A percentile compares a stretch with the other conserved stretches of the same genome.
phyloP scores from a whole-genome alignment of 1,139 yeast species.

The Yamadazyma diddensiae region DNA sequence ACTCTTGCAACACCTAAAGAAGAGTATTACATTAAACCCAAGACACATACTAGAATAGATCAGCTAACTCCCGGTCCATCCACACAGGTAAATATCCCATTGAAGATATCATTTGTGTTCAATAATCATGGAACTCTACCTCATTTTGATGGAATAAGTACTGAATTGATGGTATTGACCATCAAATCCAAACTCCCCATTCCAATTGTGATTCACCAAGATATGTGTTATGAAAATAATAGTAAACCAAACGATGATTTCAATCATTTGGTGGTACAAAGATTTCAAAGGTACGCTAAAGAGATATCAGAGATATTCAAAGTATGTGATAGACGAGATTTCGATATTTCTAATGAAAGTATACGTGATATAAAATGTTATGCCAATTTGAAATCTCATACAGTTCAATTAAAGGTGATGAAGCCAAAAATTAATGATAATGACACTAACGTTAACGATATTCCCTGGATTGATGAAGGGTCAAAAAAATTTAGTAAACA shows the following conservation, averaged over 20 bases:
- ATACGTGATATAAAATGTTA: slow-evolving; percentile 32
- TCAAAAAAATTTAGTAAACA: slow-evolving; percentile 8
- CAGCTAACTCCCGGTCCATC: slow-evolving; percentile 9
- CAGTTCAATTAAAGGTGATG: slow-evolving; percentile 20
- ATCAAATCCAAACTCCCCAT: slow-evolving; percentile 34
- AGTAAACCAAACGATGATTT: slow-evolving; percentile 30
- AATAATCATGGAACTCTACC: slow-evolving; percentile 7
- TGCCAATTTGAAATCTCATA: slow-evolving; percentile 30
- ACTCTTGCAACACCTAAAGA: slow-evolving; percentile 32
- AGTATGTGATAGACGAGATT: slow-evolving; percentile 21
- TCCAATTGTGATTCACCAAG: slow-evolving; percentile 36
- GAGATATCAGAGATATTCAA: slow-evolving; percentile 28
- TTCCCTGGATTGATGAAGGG: slow-evolving; percentile 8
- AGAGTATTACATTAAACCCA: slow-evolving; percentile 19
- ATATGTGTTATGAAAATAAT: slow-evolving; percentile 34
- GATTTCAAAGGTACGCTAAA: slow-evolving; percentile 31
- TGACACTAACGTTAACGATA: slow-evolving; percentile 3
- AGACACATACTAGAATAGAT: slow-evolving; percentile 8
- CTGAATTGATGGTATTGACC: slow-evolving; percentile 31
- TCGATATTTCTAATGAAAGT: slow-evolving; percentile 25
- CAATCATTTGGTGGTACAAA: slow-evolving; percentile 28
- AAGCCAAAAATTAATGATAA: slow-evolving; percentile 10
- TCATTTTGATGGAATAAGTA: slow-evolving; percentile 28
- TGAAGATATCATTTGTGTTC: slow-evolving; percentile 24
- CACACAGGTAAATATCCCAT: slow-evolving; percentile 23